phyloP scores from a whole-genome alignment of 164 flowering plant species.

The Chimonanthus praecox region DNA sequence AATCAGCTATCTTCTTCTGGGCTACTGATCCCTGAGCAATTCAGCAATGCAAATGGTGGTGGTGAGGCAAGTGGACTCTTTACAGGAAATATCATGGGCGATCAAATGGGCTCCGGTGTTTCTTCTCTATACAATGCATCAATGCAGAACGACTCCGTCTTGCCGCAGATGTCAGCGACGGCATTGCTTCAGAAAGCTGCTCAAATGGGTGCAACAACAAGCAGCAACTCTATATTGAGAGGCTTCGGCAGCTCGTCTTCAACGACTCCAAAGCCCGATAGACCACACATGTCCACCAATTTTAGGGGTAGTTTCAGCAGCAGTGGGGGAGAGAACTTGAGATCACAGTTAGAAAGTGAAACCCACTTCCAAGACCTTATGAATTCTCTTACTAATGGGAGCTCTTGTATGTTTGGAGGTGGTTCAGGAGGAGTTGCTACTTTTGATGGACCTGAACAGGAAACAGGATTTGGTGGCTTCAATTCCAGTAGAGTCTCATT shows the following conservation, averaged over 20 bases:
- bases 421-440: conserved; percentile 12
- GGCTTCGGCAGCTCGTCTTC: conserved; percentile 40
- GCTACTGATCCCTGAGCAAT: conserved; percentile 27
- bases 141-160: conserved; percentile 24
- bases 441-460: conserved; percentile 27
- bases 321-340: conserved; percentile 16
- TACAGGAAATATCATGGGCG: conserved; percentile 33
- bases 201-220: conserved; percentile 69
- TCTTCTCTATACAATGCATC: conserved; percentile 32
- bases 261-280: conserved; percentile 17
- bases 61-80: conserved; percentile 29
- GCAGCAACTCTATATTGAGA: conserved; percentile 39
- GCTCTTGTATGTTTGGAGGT: conserved; percentile 26
- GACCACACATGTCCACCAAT: conserved; percentile 15
- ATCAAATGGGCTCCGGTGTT: conserved; percentile 23
- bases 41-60: conserved; percentile 27
- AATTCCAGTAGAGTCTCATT: neutral
- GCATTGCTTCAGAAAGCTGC: conserved; percentile 83
- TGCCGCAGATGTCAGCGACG: conserved; percentile 79
- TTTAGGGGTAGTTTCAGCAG: conserved; percentile 22
- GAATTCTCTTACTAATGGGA: conserved; percentile 49
- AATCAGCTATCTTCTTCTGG: conserved; percentile 22
- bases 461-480: conserved; percentile 23
- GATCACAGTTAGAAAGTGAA: conserved; percentile 32
- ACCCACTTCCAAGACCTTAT: conserved; percentile 51